A percentile compares a stretch with the other conserved stretches of the same genome.
Conservation (phyloP, 176 grass and related monocot species). For the Alloteropsis semialata region DNA sequence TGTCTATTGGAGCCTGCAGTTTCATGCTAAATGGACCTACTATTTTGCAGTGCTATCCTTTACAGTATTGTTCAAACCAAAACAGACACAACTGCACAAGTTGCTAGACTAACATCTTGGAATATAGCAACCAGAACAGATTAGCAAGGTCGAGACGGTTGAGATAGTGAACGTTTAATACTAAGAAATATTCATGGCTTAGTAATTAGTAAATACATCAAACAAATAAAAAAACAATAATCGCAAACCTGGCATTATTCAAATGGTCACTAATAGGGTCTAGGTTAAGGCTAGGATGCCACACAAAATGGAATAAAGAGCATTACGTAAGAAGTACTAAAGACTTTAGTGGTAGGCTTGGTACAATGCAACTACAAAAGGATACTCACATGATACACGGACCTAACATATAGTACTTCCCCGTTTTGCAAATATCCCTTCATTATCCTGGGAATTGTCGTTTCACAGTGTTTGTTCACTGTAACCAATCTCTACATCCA, state of each 20-base stretch:
- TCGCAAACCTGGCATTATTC: background rate
- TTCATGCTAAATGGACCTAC: background rate
- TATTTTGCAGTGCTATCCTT: background rate
- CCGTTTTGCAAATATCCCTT: background rate
- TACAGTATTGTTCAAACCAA: background rate
- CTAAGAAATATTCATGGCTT: background rate
- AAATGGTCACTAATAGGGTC: background rate
- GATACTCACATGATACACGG: background rate
- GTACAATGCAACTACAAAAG: background rate
- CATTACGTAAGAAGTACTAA: background rate
- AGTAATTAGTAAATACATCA: background rate
- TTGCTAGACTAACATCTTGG: background rate
- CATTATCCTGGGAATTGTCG: background rate
- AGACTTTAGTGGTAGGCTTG: background rate
- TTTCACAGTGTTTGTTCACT: background rate
- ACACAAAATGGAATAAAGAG: background rate
- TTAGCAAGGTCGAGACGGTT: background rate
- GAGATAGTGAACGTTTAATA: background rate
- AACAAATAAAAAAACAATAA: constrained; percentile 1
- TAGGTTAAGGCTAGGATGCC: background rate
- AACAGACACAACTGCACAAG: background rate
- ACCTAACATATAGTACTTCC: background rate
- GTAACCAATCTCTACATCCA: background rate
- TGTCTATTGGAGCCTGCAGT: background rate
- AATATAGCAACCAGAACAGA: background rate